Percentiles rank a stretch among this genome's conserved stretches.
Evolutionary conservation across 164 flowering plant genomes (phyloP).

Genomic region (Paratinospora sagittata): DNA sequence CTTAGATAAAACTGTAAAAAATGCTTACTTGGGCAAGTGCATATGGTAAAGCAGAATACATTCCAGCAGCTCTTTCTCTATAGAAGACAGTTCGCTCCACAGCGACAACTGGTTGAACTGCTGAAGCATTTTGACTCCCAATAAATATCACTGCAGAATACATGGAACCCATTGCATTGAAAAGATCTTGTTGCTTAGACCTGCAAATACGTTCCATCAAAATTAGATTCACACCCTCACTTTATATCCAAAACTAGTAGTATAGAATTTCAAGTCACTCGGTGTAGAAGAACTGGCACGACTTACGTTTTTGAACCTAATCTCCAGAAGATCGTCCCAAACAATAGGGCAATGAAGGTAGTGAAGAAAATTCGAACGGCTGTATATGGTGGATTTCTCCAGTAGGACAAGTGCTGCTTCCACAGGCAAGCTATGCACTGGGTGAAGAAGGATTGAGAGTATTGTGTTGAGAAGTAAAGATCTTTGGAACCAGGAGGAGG

Average conservation of each 20-base stretch:
- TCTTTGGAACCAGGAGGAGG: constrained; percentile 41
- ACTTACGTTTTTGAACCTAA: constrained; percentile 32
- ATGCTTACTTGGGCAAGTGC: constrained; percentile 47
- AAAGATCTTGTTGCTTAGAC: constrained; percentile 29
- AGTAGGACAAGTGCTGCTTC: constrained; percentile 46
- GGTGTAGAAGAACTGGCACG: neutral
- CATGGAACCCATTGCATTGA: constrained; percentile 64
- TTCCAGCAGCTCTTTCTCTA: constrained; percentile 56
- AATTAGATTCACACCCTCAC: neutral
- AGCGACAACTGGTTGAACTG: constrained; percentile 56
- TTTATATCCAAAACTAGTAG: neutral
- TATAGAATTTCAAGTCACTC: neutral
- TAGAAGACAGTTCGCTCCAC: constrained; percentile 54
- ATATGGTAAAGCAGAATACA: constrained; percentile 58
- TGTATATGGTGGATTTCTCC: constrained; percentile 52
- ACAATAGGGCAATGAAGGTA: constrained; percentile 36
- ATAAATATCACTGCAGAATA: constrained; percentile 48
- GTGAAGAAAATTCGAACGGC: constrained; percentile 49
- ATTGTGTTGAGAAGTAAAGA: constrained; percentile 37
- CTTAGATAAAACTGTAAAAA: neutral
- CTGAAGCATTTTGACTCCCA: constrained; percentile 44
- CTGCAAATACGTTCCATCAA: constrained; percentile 15
- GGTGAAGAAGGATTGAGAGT: constrained; percentile 36
- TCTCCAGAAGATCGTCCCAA: constrained; percentile 47
- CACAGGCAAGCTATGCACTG: constrained; percentile 54